Base-by-base conservation (phyloP, 768 basidiomycete genomes). In the Amyloporia xantha region DNA sequence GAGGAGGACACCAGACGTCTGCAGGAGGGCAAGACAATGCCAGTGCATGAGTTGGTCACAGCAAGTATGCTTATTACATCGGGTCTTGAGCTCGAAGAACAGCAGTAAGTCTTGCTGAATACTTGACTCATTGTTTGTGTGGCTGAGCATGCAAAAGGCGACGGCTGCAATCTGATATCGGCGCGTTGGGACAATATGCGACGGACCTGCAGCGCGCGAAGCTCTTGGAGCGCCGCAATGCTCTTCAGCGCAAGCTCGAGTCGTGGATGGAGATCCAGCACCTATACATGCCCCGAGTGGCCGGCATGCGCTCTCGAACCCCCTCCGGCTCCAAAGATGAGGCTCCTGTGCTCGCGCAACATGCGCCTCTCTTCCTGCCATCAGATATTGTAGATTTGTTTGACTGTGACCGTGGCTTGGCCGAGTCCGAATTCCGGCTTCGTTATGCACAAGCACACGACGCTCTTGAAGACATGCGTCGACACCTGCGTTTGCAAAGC, bases 351-450 rank as follows among this genome's bases (percentile, higher is more conserved):
- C 5, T 19, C 27, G 26, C 10, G 11, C 38, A 48, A 23, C 7
- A 36, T 28, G 30, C 42, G 13, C 47, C 50, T 9, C 47, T 51
- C 4, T 42, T 51, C 2, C 42, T 54, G 6, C 54, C 54, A 0
- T 51, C 49, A 5, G 11, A 26, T 7, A 9, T 24, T 12, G 12
- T 6, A 15, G 15, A 20, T 19, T 5, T 2, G 13, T 4, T 27
- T 7, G 28, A 11, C 28, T 41, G 38, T 30, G 5, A 23, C 9
- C 13, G 28, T 27, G 21, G 11, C 2, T 35, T 52, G 2, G 30
- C 48, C 12, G 19, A 48, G 1, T n/a, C 9, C 5, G 51, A 52
- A 25, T 42, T 35, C 40, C 46, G 26, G 1, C 25, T 52, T 10
- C 46, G 51, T 5, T 15, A 43, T 13, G 51, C 28, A 7, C 46